Evolutionary conservation across 1,284 basidiomycete genomes (phyloP).

Genomic region (Boletus nobilissimus): DNA sequence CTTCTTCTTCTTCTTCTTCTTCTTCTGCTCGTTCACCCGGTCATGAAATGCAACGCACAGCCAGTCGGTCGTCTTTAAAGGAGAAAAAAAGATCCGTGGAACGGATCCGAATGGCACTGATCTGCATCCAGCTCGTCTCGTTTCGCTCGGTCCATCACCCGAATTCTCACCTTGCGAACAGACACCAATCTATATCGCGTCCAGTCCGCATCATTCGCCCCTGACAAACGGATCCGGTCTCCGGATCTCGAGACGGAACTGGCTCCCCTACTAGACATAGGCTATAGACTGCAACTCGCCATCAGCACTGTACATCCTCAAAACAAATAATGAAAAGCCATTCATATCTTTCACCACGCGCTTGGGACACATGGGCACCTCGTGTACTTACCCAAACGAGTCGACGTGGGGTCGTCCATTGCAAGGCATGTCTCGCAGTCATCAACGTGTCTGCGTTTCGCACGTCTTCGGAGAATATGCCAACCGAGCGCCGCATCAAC

Average conservation of each 20-base stretch:
- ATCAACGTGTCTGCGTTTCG: neutral
- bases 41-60: constrained; percentile 11
- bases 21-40: neutral
- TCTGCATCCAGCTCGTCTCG: no score
- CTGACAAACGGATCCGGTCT: neutral
- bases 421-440: neutral
- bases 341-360: neutral
- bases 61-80: neutral
- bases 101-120: neutral
- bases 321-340: neutral
- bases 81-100: neutral
- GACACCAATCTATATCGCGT: neutral
- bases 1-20: neutral
- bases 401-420: neutral
- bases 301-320: neutral
- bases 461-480: neutral
- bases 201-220: constrained; percentile 18
- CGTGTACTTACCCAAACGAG: constrained; percentile 25
- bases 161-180: neutral
- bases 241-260: constrained; percentile 7
- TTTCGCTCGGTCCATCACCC: neutral
- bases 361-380: constrained; percentile 19
- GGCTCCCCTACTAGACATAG: neutral
- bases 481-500: constrained; percentile 23
- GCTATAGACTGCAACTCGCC: no score